Evolutionary conservation across 257 asterid species (phyloP).

Genomic region (Penstemon barbatus): DNA sequence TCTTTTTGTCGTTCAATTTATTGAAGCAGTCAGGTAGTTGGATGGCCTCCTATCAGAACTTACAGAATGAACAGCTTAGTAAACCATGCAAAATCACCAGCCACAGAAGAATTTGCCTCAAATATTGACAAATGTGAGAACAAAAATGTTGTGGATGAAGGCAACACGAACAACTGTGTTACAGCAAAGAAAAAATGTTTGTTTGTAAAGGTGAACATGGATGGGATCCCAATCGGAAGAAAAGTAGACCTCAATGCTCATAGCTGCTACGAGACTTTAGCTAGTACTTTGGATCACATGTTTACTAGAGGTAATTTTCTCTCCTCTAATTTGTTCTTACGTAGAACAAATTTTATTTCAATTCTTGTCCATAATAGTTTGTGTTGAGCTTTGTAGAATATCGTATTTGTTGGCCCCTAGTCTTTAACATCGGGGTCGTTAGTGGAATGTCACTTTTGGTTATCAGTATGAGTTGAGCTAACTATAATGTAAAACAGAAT

Average conservation of each 20-base stretch:
- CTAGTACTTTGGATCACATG: constrained; percentile 67
- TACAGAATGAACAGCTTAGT: constrained; percentile 42
- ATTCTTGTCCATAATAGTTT: neutral
- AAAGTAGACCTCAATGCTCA: constrained; percentile 83
- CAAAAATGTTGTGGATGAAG: constrained; percentile 27
- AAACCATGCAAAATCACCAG: constrained; percentile 39
- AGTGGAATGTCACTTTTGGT: too few relatives aligned
- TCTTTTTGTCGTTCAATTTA: constrained; percentile 8
- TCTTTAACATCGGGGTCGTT: too few relatives aligned
- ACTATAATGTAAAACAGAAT: too few relatives aligned
- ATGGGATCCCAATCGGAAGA: constrained; percentile 82
- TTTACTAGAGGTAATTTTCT: constrained; percentile 61
- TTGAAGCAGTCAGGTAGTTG: constrained; percentile 48
- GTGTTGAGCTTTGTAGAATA: neutral
- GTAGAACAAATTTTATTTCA: neutral
- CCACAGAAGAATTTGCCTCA: constrained; percentile 36
- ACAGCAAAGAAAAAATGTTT: constrained; percentile 45
- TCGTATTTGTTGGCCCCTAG: neutral
- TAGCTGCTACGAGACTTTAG: constrained; percentile 62
- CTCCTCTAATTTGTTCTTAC: constrained; percentile 3
- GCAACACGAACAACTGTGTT: constrained; percentile 21
- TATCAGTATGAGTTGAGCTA: too few relatives aligned
- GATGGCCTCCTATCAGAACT: constrained; percentile 55
- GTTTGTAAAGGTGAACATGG: constrained; percentile 91
- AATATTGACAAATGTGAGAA: constrained; percentile 43